Evolutionary conservation across 805 yeast species (phyloP).

Genomic region (Cyberlindnera veronae): DNA sequence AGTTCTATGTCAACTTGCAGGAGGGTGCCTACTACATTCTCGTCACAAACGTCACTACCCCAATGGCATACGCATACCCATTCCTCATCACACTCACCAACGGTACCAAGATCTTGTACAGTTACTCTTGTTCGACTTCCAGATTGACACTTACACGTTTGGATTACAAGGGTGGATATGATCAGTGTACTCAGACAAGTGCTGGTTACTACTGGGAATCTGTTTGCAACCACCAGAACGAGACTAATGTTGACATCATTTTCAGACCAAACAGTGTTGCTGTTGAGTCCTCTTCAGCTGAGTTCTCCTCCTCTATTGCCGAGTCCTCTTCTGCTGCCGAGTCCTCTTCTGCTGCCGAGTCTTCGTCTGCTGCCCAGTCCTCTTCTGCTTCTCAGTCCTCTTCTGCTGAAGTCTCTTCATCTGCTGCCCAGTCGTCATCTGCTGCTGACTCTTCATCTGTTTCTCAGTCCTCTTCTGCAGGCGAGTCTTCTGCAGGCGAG

Average conservation of each 20-base stretch:
- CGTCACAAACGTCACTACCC: background rate
- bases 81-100: constrained; percentile 10
- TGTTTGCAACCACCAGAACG: background rate
- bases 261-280: constrained; percentile 7
- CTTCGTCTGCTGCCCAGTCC: too few species aligned
- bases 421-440: constrained; percentile 2
- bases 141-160: background rate
- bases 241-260: background rate
- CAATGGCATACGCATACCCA: background rate
- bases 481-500: background rate
- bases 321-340: constrained; percentile 2
- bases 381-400: too few species aligned
- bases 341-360: background rate
- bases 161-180: constrained; percentile 5
- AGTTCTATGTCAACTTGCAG: constrained; percentile 12
- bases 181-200: constrained; percentile 2
- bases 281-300: too few species aligned
- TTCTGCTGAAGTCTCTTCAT: background rate
- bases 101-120: constrained; percentile 5
- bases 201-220: constrained; percentile 7
- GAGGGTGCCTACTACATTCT: too few species aligned
- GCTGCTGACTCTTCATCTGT: background rate
- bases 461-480: background rate
- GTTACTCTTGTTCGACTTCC: constrained; percentile 6
- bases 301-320: background rate